Evolutionary conservation across 2,329 filamentous ascomycete species (phyloP), one percentile per base, ranked within the genome.

Genomic region (Paecilomyces sp.): DNA sequence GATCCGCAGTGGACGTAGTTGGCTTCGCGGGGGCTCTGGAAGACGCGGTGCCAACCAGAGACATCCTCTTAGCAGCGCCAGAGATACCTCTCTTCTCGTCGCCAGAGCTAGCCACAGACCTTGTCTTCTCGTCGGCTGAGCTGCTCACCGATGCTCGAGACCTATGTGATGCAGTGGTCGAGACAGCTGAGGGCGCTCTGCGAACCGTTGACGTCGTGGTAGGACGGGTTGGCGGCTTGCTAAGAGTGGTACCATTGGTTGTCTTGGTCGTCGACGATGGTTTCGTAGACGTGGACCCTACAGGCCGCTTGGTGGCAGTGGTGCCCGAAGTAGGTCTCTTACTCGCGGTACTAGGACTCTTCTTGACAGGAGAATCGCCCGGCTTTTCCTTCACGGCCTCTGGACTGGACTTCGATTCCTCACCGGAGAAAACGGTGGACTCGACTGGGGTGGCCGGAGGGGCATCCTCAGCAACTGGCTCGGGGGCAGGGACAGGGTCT

Each of bases 51-150:
- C 76, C 71, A 8, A 70, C 74, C 58, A 80, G 68, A 4, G 78
- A 80, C 71, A 77, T 75, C 53, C 77, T 72, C 67, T 80, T 80
- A 50, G 76, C 75, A 7, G 71, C 70, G 25, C 73, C 68, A 11
- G 75, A 74, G 57, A 79, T 76, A 4, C 75, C 75, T 57, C 70
- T 73, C 61, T 71, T 75, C 62, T 79, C 78, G 60, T 79, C 77
- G 15, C 76, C 75, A 1, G 77, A 79, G 61, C 76, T 79, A 12
- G 73, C 70, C 41, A 77, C 68, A 8, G 72, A 75, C 34, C 70
- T 73, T 41, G 70, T 62, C 61, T 75, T 77, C 62, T 78, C 76
- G 60, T 78, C 76, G 8, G 76, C 74, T 15, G 76, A 78, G 64
- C 75, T 77, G 63, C 75, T 75, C 54, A 77, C 67, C 0, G 78